Base-by-base conservation (phyloP, 257 asterid species). In the Scutellaria barbata region DNA sequence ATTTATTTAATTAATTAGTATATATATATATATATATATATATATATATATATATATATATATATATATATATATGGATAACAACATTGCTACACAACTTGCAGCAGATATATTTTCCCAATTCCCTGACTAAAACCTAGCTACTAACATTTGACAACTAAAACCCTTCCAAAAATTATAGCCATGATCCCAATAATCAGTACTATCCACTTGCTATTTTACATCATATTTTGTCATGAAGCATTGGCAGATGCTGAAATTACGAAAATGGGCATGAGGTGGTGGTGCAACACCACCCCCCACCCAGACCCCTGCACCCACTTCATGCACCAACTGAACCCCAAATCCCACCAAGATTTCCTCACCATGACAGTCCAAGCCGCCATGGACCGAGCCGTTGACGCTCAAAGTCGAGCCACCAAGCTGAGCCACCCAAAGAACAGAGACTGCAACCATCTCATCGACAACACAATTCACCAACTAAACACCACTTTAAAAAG, bases 281-380 rank as follows among this genome's bases (percentile, higher is more conserved):
- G 76, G 80, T 92, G 95, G 95, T 92, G 96, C 83, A 60, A 35
- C 73, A 63, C 77, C 55, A 85, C 96, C 1, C 96, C 98, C 8
- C 87, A 92, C 73, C 94, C 96, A 0, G 73, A 79, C 9, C 73
- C 85, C 0, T 92, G 98, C 78, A 82, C 41, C 55, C 50, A 77
- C 69, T 79, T 77, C 85, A 77, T 85, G 10, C 35, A 56, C 0
- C 80, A 47, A 30, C 59, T 30, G 69, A 14, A 56, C 40, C 95
- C 91, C 0, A 72, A 53, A 69, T 30, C 83, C 48, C 64, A 12
- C 39, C 71, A 76, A 10, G 87, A 87, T 0, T 92, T 92, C 71
- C 77, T 88, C 4, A 69, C 81, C 54, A 68, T 84, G 77, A 76
- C 92, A 1, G 71, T 86, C 17, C 70, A 22, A 13, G 85, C 82